Conservation (phyloP, 1,284 basidiomycete genomes). For the Coniferiporia weirii region DNA sequence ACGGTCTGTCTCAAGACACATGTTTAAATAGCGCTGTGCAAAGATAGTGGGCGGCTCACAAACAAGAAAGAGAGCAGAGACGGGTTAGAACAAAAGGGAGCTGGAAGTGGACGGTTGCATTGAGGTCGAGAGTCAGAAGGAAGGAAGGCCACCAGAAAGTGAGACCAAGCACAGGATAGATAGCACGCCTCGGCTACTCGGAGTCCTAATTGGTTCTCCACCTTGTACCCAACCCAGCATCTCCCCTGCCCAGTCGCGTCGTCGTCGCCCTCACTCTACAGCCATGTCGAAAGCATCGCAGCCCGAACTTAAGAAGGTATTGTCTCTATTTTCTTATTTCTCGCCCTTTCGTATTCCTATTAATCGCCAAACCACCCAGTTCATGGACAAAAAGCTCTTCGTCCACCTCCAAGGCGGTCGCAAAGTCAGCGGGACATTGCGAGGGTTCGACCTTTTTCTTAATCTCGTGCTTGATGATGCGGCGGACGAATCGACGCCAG, state of each 20-base stretch:
- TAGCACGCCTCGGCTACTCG: background rate
- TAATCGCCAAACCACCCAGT: slow-evolving; percentile 43
- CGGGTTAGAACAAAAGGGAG: background rate
- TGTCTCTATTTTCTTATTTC: slow-evolving; percentile 13
- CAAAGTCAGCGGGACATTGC: slow-evolving; percentile 91
- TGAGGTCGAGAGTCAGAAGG: background rate
- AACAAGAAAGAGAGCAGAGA: background rate
- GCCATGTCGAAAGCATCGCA: slow-evolving; percentile 88
- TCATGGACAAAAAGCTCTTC: slow-evolving; percentile 98
- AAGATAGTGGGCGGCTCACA: slow-evolving; percentile 3
- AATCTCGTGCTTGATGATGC: slow-evolving; percentile 98
- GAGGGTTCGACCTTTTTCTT: slow-evolving; percentile 98
- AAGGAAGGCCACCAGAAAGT: background rate
- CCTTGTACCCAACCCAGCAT: background rate
- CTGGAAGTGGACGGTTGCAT: background rate
- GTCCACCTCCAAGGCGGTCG: slow-evolving; percentile 95
- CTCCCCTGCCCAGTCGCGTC: background rate
- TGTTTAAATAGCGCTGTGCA: background rate
- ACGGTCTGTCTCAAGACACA: background rate
- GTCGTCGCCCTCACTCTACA: slow-evolving; percentile 13
- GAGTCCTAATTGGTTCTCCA: background rate
- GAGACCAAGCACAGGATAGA: background rate
- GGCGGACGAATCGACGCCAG: slow-evolving; percentile 84
- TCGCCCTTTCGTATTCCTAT: slow-evolving; percentile 3
- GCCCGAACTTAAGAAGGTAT: slow-evolving; percentile 90